These are phyloP conservation scores for Aureobasidium sp. DNA, from an alignment of 2,329 filamentous ascomycete species.

Conservation along the genomic window DNA sequence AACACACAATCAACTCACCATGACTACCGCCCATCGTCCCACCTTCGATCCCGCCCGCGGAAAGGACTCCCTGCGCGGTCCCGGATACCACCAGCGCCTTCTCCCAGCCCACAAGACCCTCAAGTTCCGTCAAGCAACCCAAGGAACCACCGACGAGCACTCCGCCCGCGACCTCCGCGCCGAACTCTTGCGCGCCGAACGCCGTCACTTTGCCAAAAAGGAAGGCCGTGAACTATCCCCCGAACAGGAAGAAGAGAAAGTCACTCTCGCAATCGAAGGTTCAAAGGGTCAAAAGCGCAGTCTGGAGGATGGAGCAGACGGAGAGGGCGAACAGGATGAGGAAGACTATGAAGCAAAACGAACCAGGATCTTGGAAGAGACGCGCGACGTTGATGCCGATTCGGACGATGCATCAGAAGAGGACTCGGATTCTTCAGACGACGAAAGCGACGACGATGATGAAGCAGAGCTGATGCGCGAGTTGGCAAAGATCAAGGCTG, in stretches of 20 bases:
- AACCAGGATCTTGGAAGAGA: slow-evolving; percentile 77
- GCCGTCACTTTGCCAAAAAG: slow-evolving; percentile 78
- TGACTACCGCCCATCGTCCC: slow-evolving; percentile 61
- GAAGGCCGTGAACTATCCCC: slow-evolving; percentile 48
- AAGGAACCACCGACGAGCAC: slow-evolving; percentile 71
- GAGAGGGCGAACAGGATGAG: slow-evolving; percentile 38
- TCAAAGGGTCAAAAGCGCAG: slow-evolving; percentile 51
- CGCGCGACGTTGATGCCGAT: slow-evolving; percentile 81
- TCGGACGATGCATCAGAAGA: slow-evolving; percentile 40
- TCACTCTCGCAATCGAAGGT: slow-evolving; percentile 37
- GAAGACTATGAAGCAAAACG: slow-evolving; percentile 71
- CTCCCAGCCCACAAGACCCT: slow-evolving; percentile 88
- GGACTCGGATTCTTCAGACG: slow-evolving; percentile 46
- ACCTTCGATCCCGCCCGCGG: slow-evolving; percentile 94
- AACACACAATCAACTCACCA: slow-evolving; percentile 22
- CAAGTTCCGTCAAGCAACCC: slow-evolving; percentile 81
- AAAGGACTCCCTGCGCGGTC: slow-evolving; percentile 88
- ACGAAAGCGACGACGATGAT: slow-evolving; percentile 71
- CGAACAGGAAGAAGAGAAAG: slow-evolving; percentile 18
- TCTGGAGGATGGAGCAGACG: slow-evolving; percentile 43
- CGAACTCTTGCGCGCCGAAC: slow-evolving; percentile 83
- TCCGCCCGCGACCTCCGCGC: slow-evolving; percentile 71
- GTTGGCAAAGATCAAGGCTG: slow-evolving; percentile 84
- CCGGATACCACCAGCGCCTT: slow-evolving; percentile 91
- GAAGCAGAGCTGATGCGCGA: slow-evolving; percentile 86